Percentiles rank a stretch among this genome's conserved stretches.
Evolutionary conservation across 345 rosid genomes (phyloP).

Genomic region (Hypericum androsaemum): DNA sequence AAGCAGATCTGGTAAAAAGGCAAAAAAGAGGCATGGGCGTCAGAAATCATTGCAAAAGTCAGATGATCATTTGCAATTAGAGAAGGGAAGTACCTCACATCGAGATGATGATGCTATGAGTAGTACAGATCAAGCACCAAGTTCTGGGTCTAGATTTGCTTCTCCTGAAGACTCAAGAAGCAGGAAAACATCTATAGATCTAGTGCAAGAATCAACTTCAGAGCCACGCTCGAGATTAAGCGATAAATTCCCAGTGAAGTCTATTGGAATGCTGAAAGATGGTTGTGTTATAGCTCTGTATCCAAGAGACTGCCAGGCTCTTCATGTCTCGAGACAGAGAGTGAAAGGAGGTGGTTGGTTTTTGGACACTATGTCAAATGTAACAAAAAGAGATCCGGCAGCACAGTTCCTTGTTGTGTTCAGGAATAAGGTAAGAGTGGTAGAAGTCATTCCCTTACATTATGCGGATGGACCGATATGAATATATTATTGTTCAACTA

Average conservation of each 20-base stretch:
- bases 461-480: too few relatives aligned
- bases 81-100: slow-evolving; percentile 62
- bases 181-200: slow-evolving; percentile 73
- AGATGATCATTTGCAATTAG: slow-evolving; percentile 48
- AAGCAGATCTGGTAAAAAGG: slow-evolving; percentile 85
- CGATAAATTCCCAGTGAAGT: slow-evolving; percentile 43
- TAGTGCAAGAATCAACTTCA: slow-evolving; percentile 40
- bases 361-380: slow-evolving; percentile 76
- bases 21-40: slow-evolving; percentile 82
- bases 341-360: slow-evolving; percentile 98
- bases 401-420: slow-evolving; percentile 88
- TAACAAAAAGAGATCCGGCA: slow-evolving; percentile 93
- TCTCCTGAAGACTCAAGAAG: slow-evolving; percentile 76
- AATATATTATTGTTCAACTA: neutral
- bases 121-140: slow-evolving; percentile 71
- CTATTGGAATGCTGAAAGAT: slow-evolving; percentile 66
- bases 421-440: slow-evolving; percentile 64
- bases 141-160: slow-evolving; percentile 73
- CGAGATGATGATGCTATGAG: slow-evolving; percentile 81
- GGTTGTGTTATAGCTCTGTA: slow-evolving; percentile 83
- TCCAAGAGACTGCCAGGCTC: slow-evolving; percentile 57
- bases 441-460: neutral
- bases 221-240: slow-evolving; percentile 40
- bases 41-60: slow-evolving; percentile 52
- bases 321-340: slow-evolving; percentile 89